These are phyloP conservation scores for Capronia americana DNA, from an alignment of 2,329 filamentous ascomycete species.

Conservation along the genomic window DNA sequence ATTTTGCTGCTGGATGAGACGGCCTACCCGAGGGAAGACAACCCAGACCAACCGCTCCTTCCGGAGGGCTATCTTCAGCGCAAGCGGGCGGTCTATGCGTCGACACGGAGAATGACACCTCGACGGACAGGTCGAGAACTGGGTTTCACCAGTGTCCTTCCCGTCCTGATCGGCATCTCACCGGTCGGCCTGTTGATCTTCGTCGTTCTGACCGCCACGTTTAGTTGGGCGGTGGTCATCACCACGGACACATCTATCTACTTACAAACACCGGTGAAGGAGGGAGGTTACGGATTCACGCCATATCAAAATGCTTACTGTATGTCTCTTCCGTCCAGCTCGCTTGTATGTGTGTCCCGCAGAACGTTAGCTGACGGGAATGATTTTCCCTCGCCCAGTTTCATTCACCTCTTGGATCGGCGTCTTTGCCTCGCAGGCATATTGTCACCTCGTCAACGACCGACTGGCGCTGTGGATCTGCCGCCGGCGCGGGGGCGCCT, in stretches of 20 bases:
- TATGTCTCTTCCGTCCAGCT: no score
- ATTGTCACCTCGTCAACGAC: constrained; percentile 33
- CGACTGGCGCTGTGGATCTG: constrained; percentile 34
- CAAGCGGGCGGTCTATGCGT: no score
- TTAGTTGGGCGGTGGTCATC: constrained; percentile 19
- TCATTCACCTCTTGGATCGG: constrained; percentile 15
- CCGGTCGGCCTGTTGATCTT: neutral
- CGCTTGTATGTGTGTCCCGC: no score
- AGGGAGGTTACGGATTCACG: constrained; percentile 38
- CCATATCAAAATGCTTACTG: constrained; percentile 34
- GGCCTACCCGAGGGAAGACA: no score
- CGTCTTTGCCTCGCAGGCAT: neutral
- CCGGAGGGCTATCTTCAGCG: no score
- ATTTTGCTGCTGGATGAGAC: constrained; percentile 38
- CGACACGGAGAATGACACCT: no score
- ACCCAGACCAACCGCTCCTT: no score
- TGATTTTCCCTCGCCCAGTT: no score
- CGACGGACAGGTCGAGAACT: constrained; percentile 7
- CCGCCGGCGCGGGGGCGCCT: constrained; percentile 41
- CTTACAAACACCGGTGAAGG: constrained; percentile 31
- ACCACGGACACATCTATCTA: no score
- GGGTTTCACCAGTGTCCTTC: no score
- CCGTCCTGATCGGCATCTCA: constrained; percentile 2
- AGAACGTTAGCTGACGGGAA: neutral
- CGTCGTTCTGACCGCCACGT: constrained; percentile 14